phyloP scores from a whole-genome alignment of 2,329 filamentous ascomycete species.

The Rhytidhysteron rufulum region DNA sequence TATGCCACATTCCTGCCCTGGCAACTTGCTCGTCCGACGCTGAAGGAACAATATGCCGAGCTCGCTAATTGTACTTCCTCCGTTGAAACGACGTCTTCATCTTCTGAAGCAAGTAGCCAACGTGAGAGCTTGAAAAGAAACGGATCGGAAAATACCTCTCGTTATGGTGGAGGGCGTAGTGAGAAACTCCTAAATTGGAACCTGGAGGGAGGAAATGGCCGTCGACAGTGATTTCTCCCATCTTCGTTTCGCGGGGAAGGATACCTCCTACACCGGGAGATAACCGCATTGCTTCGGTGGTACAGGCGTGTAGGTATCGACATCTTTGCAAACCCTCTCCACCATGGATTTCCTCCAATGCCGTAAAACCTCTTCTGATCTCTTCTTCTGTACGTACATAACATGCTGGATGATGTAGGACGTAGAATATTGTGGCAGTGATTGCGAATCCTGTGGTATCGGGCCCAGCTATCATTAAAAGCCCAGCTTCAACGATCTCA shows the following conservation, averaged over 20 bases:
- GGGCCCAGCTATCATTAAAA: conserved; percentile 31
- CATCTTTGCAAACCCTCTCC: conserved; percentile 17
- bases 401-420: conserved; percentile 26
- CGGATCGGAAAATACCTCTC: conserved; percentile 15
- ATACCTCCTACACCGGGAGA: conserved; percentile 17
- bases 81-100: no score
- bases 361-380: conserved; percentile 13
- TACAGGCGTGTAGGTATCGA: conserved; percentile 25
- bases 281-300: conserved; percentile 31
- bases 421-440: conserved; percentile 34
- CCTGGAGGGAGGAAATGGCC: conserved; percentile 12
- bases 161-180: conserved; percentile 16
- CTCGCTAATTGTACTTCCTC: no score
- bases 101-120: no score
- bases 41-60: not conserved
- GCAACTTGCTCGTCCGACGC: not conserved
- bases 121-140: conserved; percentile 15
- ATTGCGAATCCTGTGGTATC: conserved; percentile 35
- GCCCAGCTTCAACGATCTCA: not conserved
- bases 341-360: conserved; percentile 14
- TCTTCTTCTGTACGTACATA: conserved; percentile 15
- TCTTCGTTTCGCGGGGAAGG: conserved; percentile 17
- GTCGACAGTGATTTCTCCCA: conserved; percentile 16
- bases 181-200: conserved; percentile 6
- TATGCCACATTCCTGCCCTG: not conserved